Evolutionary conservation across 345 rosid species (phyloP).

Genomic region (Hypericum perforatum): DNA sequence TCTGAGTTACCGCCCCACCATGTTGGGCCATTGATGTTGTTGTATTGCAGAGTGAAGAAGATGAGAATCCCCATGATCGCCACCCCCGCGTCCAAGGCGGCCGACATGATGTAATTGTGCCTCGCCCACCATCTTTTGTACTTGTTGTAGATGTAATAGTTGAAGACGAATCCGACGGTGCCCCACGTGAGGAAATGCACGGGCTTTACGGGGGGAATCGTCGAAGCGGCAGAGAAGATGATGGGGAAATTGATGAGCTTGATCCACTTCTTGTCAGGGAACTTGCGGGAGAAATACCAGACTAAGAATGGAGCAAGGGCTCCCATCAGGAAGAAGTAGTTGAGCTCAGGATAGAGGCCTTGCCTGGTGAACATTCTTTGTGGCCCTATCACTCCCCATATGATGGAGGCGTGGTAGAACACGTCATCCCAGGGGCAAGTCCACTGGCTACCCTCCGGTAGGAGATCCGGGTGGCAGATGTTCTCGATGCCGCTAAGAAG

Average conservation of each 20-base stretch:
- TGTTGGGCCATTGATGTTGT: conserved; percentile 38
- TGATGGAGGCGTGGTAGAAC: conserved; percentile 79
- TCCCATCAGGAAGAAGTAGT: conserved; percentile 85
- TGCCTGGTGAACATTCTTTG: conserved; percentile 51
- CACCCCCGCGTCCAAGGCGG: conserved; percentile 73
- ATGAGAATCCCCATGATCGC: conserved; percentile 58
- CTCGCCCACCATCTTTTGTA: conserved; percentile 68
- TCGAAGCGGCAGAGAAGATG: conserved; percentile 31
- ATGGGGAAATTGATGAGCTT: conserved; percentile 49
- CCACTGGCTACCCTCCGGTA: conserved; percentile 78
- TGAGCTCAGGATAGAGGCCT: conserved; percentile 49
- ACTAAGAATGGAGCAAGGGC: conserved; percentile 58
- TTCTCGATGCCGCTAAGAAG: conserved; percentile 44
- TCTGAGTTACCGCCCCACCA: conserved; percentile 53
- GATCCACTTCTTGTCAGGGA: conserved; percentile 62
- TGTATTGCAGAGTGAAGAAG: conserved; percentile 46
- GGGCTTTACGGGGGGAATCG: conserved; percentile 57
- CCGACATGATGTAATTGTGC: conserved; percentile 60
- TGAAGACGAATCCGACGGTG: conserved; percentile 58
- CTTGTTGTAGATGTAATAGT: conserved; percentile 45
- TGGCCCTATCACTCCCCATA: conserved; percentile 85
- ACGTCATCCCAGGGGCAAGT: conserved; percentile 65
- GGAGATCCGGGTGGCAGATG: conserved; percentile 46
- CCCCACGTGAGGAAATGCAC: conserved; percentile 55
- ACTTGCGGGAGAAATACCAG: conserved; percentile 47